A percentile compares a stretch with the other conserved stretches of the same genome.
phyloP scores from a whole-genome alignment of 371 early-diverging fungal genomes.

The Mortierella sp. region DNA sequence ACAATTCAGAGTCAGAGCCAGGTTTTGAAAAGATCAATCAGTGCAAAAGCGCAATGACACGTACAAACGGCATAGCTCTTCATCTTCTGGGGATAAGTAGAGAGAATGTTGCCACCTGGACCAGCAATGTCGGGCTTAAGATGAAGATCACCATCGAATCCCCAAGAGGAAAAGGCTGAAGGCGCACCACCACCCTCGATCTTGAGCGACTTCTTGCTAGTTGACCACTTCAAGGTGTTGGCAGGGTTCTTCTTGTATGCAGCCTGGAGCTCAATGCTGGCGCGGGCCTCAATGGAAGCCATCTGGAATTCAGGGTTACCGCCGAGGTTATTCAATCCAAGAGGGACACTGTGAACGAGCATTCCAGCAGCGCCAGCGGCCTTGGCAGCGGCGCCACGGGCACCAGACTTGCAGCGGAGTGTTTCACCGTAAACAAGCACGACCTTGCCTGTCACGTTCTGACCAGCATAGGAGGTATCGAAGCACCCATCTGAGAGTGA shows the following conservation, averaged over 20 bases:
- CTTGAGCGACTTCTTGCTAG: conserved; percentile 23
- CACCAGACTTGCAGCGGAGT: conserved; percentile 58
- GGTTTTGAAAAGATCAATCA: neutral
- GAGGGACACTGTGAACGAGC: conserved; percentile 60
- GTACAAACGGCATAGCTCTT: conserved; percentile 55
- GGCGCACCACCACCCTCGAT: conserved; percentile 60
- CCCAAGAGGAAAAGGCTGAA: conserved; percentile 71
- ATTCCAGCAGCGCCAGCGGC: conserved; percentile 72
- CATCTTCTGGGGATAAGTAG: conserved; percentile 65
- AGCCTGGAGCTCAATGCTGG: conserved; percentile 44
- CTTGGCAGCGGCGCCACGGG: conserved; percentile 65
- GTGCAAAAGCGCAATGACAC: neutral
- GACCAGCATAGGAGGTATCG: conserved; percentile 9
- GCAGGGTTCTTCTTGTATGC: conserved; percentile 25
- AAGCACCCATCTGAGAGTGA: conserved; percentile 53
- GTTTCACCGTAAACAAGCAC: conserved; percentile 69
- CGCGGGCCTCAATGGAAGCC: conserved; percentile 56
- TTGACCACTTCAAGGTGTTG: conserved; percentile 10
- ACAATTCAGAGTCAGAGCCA: neutral
- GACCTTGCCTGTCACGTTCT: conserved; percentile 57
- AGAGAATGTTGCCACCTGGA: conserved; percentile 80
- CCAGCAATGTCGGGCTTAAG: conserved; percentile 77
- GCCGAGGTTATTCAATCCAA: conserved; percentile 38
- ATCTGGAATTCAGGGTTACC: conserved; percentile 49
- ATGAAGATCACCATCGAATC: conserved; percentile 75